Conservation (phyloP, 2,329 filamentous ascomycete genomes). For the Alternaria arborescens region DNA sequence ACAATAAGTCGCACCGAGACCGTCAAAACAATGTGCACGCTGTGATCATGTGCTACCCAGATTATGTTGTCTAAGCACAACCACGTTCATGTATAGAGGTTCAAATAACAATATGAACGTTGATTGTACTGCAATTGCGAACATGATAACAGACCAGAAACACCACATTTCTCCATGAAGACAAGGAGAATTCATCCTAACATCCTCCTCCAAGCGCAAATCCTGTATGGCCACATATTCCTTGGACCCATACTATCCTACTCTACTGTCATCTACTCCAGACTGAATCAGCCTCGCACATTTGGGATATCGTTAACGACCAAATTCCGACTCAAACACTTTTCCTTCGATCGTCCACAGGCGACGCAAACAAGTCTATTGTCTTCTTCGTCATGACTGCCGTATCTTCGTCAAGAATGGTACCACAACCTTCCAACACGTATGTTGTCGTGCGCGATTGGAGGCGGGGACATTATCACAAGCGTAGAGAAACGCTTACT, state of each 20-base stretch:
- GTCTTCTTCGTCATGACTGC: constrained; percentile 24
- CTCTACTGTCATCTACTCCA: not conserved
- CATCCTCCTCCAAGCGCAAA: not conserved
- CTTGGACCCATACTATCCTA: not conserved
- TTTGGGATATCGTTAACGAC: constrained; percentile 17
- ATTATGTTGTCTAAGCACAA: not conserved
- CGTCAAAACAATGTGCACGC: not conserved
- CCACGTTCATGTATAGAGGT: not conserved
- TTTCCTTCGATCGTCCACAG: constrained; percentile 4
- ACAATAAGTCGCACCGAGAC: not conserved
- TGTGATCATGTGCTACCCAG: not conserved
- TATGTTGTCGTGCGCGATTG: constrained; percentile 21
- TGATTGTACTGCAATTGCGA: constrained; percentile 4
- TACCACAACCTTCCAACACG: constrained; percentile 25
- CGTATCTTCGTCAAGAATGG: constrained; percentile 36
- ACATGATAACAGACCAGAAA: constrained; percentile 1
- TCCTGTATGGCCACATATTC: not conserved
- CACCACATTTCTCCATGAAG: constrained; percentile 1
- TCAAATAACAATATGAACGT: not conserved
- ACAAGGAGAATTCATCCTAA: not conserved
- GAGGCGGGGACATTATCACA: constrained; percentile 27
- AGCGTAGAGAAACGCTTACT: constrained; percentile 40
- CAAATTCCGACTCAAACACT: constrained; percentile 10
- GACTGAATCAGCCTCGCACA: constrained; percentile 1
- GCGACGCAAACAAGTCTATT: constrained; percentile 12